Conservation (phyloP, 2,329 filamentous ascomycete genomes). For the Ceratocystis alfenasii region DNA sequence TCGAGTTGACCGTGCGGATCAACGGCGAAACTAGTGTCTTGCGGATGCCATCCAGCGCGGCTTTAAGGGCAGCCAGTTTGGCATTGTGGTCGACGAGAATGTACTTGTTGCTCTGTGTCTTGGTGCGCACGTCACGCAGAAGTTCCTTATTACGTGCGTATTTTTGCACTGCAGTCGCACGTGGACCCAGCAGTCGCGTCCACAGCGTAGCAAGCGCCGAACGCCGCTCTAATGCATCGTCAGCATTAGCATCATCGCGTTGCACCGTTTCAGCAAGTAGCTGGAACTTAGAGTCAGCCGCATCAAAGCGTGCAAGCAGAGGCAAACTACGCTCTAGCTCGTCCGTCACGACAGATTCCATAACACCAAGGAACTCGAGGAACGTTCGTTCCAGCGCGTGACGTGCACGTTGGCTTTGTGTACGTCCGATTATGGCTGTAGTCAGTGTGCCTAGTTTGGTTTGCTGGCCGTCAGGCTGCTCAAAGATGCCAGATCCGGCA, state of each 20-base stretch:
- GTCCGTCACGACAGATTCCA: slow-evolving; percentile 78
- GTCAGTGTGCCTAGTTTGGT: slow-evolving; percentile 58
- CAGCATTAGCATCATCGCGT: slow-evolving; percentile 70
- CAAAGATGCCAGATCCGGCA: slow-evolving; percentile 49
- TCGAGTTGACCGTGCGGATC: slow-evolving; percentile 52
- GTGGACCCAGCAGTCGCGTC: slow-evolving; percentile 70
- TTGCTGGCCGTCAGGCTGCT: slow-evolving; percentile 42
- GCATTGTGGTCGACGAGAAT: slow-evolving; percentile 78
- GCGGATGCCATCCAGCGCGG: slow-evolving; percentile 72
- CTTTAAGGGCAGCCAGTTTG: slow-evolving; percentile 69
- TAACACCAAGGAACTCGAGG: slow-evolving; percentile 70
- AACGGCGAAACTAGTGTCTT: slow-evolving; percentile 75
- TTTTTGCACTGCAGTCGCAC: slow-evolving; percentile 65
- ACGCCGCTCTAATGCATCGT: slow-evolving; percentile 52
- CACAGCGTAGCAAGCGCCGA: slow-evolving; percentile 76
- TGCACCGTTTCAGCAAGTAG: slow-evolving; percentile 77
- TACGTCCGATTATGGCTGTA: slow-evolving; percentile 65
- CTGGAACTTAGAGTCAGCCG: slow-evolving; percentile 79
- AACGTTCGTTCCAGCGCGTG: slow-evolving; percentile 76
- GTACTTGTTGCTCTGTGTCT: slow-evolving; percentile 77
- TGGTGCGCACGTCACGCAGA: slow-evolving; percentile 64
- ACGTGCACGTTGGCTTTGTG: slow-evolving; percentile 67
- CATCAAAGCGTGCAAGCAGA: slow-evolving; percentile 81
- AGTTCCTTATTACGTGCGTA: slow-evolving; percentile 82
- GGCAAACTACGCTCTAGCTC: slow-evolving; percentile 70